Evolutionary conservation across 257 asterid genomes (phyloP).

Genomic region (Misopates orontium): DNA sequence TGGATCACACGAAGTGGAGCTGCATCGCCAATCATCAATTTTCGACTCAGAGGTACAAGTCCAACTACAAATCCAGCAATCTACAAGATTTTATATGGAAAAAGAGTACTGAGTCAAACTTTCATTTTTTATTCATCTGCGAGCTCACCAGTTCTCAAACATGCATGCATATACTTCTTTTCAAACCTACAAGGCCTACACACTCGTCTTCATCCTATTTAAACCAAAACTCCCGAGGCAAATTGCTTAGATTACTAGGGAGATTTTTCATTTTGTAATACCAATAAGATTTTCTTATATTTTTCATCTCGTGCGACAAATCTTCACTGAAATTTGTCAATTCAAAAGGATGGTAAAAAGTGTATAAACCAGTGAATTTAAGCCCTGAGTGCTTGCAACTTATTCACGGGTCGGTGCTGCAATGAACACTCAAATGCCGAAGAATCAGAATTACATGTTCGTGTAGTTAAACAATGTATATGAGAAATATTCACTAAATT

Average conservation of each 20-base stretch:
- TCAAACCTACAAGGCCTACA: background rate
- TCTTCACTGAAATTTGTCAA: no score
- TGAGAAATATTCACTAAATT: no score
- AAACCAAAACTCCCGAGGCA: background rate
- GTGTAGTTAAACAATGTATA: background rate
- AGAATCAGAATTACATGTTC: background rate
- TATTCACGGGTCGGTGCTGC: background rate
- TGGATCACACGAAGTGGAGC: conserved; percentile 78
- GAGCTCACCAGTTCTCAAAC: background rate
- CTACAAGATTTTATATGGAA: conserved; percentile 32
- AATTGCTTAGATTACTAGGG: background rate
- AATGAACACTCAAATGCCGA: no score
- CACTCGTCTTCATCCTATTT: no score
- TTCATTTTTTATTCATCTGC: background rate
- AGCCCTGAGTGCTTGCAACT: background rate
- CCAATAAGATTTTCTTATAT: background rate
- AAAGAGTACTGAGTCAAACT: background rate
- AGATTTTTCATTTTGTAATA: background rate
- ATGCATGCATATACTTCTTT: background rate
- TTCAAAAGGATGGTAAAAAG: background rate
- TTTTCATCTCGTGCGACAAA: no score
- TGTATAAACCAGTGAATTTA: background rate
- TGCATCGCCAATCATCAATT: conserved; percentile 56
- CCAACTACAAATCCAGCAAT: conserved; percentile 74
- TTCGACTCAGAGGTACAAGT: conserved; percentile 64